phyloP scores from a whole-genome alignment of 768 basidiomycete genomes.

The Leccinum disarticulatum region DNA sequence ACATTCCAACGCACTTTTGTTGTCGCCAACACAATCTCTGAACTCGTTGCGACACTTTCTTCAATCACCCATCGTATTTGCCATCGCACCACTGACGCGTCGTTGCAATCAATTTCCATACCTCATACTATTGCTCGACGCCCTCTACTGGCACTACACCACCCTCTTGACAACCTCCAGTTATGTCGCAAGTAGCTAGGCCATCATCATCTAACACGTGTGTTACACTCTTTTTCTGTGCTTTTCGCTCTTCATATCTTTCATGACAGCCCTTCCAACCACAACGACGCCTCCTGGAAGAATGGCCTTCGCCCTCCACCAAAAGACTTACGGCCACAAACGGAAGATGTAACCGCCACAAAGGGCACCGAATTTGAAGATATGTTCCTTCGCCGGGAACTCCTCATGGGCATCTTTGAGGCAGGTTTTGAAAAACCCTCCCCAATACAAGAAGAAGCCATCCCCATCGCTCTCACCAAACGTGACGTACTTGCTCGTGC shows the following conservation, averaged over 20 bases:
- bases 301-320: slow-evolving; percentile 76
- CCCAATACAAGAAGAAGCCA: slow-evolving; percentile 99
- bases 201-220: slow-evolving; percentile 35
- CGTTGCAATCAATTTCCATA: slow-evolving; percentile 20
- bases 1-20: slow-evolving; percentile 10
- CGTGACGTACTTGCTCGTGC: slow-evolving; percentile 95
- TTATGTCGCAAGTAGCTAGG: slow-evolving; percentile 34
- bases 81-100: slow-evolving; percentile 25
- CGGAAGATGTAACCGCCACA: slow-evolving; percentile 93
- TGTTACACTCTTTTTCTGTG: slow-evolving; percentile 5
- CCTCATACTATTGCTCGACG: slow-evolving; percentile 14
- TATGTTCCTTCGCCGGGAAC: slow-evolving; percentile 87
- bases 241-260: slow-evolving; percentile 5
- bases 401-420: slow-evolving; percentile 99
- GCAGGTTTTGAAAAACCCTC: slow-evolving; percentile 96
- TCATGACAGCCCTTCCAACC: slow-evolving; percentile 27
- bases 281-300: slow-evolving; percentile 58
- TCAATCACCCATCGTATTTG: slow-evolving; percentile 14
- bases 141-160: slow-evolving; percentile 11
- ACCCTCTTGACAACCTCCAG: slow-evolving; percentile 12
- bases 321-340: slow-evolving; percentile 93
- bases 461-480: slow-evolving; percentile 89
- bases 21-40: slow-evolving; percentile 12
- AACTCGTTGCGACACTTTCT: slow-evolving; percentile 15
- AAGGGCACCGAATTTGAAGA: slow-evolving; percentile 97